Base-by-base conservation (phyloP, 306 rosid species). In the Hylodesmum podocarpum region DNA sequence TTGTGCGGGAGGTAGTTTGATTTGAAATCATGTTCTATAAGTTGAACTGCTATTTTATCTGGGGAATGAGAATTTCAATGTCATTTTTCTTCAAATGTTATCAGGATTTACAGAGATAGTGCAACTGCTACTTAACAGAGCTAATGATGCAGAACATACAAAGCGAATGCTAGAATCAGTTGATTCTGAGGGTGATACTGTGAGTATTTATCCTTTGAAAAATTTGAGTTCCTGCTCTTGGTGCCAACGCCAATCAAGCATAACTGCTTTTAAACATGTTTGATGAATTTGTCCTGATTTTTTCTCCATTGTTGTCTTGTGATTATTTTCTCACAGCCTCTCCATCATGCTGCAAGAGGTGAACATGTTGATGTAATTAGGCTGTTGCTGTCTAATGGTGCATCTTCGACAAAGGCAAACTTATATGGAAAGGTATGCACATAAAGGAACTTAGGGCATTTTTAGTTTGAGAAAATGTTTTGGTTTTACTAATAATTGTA, bases 291-390 rank as follows among this genome's bases (percentile, higher is more conserved):
- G 74, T 41, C 33, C 31, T 61, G 75, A 31, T 47, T 33, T 34
- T 31, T 3, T 71, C 22, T 57, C 29, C 33, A 53, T 79, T 19
- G 13, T 81, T 40, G 34, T 76, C 57, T 72, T 77, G 47, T 66
- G 33, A 77, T 66, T 66, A 18, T 71, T 76, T 86, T 46, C n/a
- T 24, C 84, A 84, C 87, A 90, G 98, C 98, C 97, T 80, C 96
- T 95, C 74, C 97, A 92, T 77, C 97, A 95, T 63, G 98, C 98
- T 0, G 97, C 97, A 28, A 89, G 98, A 83, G 97, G 97, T 27
- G 97, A 95, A 80, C 98, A 95, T 82, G 84, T 83, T 41, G 88
- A 82, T 69, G 80, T 91, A 44, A 59, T 91, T 81, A 81, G 89
- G 62, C 50, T 86, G 72, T 80, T 92, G 82, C 76, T 92, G 54